Percentiles rank a stretch among this genome's conserved stretches.
Evolutionary conservation across 192 early-diverging fungal genomes (phyloP).

Genomic region (Backusella liffmaniae): DNA sequence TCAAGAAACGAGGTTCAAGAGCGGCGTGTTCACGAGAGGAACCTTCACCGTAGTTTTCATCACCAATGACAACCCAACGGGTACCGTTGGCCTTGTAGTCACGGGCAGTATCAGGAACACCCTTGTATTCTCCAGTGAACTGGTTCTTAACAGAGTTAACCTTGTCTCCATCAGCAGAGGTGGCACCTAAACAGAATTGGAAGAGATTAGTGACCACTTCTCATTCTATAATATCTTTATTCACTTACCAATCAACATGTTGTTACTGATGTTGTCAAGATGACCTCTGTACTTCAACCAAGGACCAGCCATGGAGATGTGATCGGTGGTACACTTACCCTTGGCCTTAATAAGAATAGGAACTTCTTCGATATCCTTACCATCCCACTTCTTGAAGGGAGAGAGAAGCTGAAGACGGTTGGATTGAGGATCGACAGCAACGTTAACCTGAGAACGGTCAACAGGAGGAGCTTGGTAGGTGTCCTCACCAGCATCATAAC

Average conservation of each 20-base stretch:
- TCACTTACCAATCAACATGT: constrained; percentile 86
- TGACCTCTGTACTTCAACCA: constrained; percentile 97
- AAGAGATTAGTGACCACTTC: not conserved
- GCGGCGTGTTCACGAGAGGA: constrained; percentile 99
- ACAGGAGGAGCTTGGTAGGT: constrained; percentile 94
- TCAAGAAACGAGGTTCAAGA: constrained; percentile 94
- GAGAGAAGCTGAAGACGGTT: constrained; percentile 89
- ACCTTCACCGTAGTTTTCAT: constrained; percentile 99
- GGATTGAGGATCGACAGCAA: constrained; percentile 79
- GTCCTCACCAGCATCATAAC: constrained; percentile 92
- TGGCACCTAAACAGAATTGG: constrained; percentile 54
- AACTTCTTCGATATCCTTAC: constrained; percentile 78
- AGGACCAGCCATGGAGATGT: constrained; percentile 92
- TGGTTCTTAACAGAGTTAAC: constrained; percentile 76
- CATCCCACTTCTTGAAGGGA: constrained; percentile 89
- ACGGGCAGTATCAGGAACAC: constrained; percentile 92
- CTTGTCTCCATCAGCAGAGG: constrained; percentile 82
- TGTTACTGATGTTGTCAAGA: constrained; percentile 98
- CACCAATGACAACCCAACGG: constrained; percentile 95
- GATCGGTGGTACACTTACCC: constrained; percentile 99
- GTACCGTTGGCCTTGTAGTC: constrained; percentile 88
- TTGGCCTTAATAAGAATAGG: constrained; percentile 93
- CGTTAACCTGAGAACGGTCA: constrained; percentile 71
- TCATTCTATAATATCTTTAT: not conserved
- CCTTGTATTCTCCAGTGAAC: constrained; percentile 74